Conservation (phyloP, 306 rosid genomes). For the Dryas alaskensis region DNA sequence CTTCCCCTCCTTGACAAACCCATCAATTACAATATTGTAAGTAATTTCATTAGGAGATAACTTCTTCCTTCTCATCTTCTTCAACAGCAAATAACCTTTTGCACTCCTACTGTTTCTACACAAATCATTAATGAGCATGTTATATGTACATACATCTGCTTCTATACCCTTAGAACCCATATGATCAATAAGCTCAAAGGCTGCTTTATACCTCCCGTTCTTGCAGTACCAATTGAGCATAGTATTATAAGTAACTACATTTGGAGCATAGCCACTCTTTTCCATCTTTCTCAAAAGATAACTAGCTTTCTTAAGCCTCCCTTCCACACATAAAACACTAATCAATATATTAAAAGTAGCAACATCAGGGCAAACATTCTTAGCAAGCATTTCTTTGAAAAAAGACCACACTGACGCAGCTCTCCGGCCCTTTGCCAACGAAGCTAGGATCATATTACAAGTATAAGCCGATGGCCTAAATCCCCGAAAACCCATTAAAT, state of each 20-base stretch:
- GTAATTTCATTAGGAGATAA: conserved; percentile 59
- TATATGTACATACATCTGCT: conserved; percentile 69
- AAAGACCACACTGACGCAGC: conserved; percentile 53
- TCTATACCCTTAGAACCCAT: conserved; percentile 69
- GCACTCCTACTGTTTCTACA: conserved; percentile 66
- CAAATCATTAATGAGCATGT: conserved; percentile 61
- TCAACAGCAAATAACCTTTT: conserved; percentile 61
- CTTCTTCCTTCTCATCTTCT: conserved; percentile 65
- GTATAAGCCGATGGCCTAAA: conserved; percentile 65
- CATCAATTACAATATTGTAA: conserved; percentile 64
- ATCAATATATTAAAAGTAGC: conserved; percentile 66
- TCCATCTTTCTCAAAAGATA: conserved; percentile 63
- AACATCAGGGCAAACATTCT: conserved; percentile 49
- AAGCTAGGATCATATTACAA: conserved; percentile 72
- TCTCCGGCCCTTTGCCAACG: conserved; percentile 49
- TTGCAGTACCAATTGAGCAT: conserved; percentile 78
- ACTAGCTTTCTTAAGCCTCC: conserved; percentile 59
- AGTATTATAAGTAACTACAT: conserved; percentile 58
- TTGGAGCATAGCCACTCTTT: conserved; percentile 52
- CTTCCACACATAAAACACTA: conserved; percentile 53
- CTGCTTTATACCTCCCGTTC: conserved; percentile 55
- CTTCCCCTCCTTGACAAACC: conserved; percentile 80
- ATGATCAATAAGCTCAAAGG: conserved; percentile 54
- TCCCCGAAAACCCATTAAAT: conserved; percentile 60
- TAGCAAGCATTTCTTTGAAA: conserved; percentile 62